These are phyloP conservation scores for Rhizodiscina lignyota DNA, from an alignment of 495 filamentous ascomycete genomes.

Conservation along the genomic window DNA sequence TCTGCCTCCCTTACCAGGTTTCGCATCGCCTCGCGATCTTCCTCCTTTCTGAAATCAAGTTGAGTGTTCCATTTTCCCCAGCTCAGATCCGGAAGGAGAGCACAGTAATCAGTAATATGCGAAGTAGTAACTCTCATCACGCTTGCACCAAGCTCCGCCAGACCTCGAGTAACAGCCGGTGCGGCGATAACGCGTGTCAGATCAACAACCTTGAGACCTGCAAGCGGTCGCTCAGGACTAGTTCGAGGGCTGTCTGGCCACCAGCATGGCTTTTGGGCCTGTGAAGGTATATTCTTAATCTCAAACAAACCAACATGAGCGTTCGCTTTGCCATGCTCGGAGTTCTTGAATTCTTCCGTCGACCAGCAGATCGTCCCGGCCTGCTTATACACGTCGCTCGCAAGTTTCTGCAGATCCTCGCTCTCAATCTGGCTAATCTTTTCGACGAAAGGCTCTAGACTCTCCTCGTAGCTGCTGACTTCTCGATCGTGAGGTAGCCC, in stretches of 20 bases:
- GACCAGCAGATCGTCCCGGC: slow-evolving; percentile 34
- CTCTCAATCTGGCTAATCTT: slow-evolving; percentile 18
- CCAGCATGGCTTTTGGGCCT: slow-evolving; percentile 24
- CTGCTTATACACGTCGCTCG: slow-evolving; percentile 31
- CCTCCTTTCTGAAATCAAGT: slow-evolving; percentile 29
- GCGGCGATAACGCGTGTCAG: slow-evolving; percentile 45
- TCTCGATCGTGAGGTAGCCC: slow-evolving; percentile 20
- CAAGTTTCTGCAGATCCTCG: slow-evolving; percentile 25
- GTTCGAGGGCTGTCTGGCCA: slow-evolving; percentile 24
- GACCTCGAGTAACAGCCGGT: slow-evolving; percentile 32
- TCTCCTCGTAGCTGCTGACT: slow-evolving; percentile 10
- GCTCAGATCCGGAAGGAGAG: slow-evolving; percentile 33
- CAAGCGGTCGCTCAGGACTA: slow-evolving; percentile 28
- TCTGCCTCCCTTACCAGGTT: slow-evolving; percentile 34
- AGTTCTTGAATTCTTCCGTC: slow-evolving; percentile 27
- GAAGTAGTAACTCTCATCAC: slow-evolving; percentile 45
- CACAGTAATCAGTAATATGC: slow-evolving; percentile 29
- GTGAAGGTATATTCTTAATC: slow-evolving; percentile 17
- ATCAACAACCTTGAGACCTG: slow-evolving; percentile 43
- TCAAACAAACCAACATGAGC: slow-evolving; percentile 32
- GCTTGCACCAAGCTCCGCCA: slow-evolving; percentile 42
- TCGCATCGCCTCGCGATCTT: slow-evolving; percentile 25
- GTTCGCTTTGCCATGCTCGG: slow-evolving; percentile 34
- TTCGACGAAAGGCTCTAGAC: slow-evolving; percentile 14
- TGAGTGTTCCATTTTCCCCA: slow-evolving; percentile 39